A percentile compares a stretch with the other conserved stretches of the same genome.
These are phyloP conservation scores for Cordyceps cicadae DNA, from an alignment of 2,329 filamentous ascomycete species.

Conservation along the genomic window DNA sequence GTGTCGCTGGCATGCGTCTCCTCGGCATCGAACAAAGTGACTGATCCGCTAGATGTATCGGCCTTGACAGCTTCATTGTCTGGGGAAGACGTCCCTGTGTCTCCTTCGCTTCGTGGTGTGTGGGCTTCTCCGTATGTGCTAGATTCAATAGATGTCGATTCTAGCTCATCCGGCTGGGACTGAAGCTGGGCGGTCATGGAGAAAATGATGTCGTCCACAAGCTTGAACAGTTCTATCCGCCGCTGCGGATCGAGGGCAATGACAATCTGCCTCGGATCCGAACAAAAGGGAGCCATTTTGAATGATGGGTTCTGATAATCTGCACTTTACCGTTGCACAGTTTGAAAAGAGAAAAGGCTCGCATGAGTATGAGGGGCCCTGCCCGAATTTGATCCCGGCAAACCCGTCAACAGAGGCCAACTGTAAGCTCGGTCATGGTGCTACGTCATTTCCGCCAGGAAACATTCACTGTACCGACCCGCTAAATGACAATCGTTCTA, in stretches of 20 bases:
- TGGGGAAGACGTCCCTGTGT: neutral
- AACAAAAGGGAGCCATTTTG: constrained; percentile 46
- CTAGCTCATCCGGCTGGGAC: constrained; percentile 24
- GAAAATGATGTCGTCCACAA: constrained; percentile 43
- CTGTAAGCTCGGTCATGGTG: neutral
- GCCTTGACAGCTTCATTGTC: constrained; percentile 13
- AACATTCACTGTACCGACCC: too few species aligned
- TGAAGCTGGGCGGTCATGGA: constrained; percentile 47
- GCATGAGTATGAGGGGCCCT: too few species aligned
- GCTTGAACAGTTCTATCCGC: constrained; percentile 41
- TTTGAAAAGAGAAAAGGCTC: neutral
- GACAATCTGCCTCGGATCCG: constrained; percentile 47
- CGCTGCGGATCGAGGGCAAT: constrained; percentile 45
- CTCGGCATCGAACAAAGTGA: constrained; percentile 11
- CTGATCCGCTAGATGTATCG: constrained; percentile 11
- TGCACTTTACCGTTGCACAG: neutral
- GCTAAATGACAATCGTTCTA: too few species aligned
- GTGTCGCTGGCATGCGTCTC: neutral
- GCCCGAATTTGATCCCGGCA: neutral
- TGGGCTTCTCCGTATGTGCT: neutral
- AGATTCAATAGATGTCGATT: constrained; percentile 19
- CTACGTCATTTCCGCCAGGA: too few species aligned
- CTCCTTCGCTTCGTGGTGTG: neutral
- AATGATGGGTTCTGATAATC: neutral
- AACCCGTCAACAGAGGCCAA: neutral